These are phyloP conservation scores for Gentiana dahurica DNA, from an alignment of 257 asterid species.

Conservation along the genomic window DNA sequence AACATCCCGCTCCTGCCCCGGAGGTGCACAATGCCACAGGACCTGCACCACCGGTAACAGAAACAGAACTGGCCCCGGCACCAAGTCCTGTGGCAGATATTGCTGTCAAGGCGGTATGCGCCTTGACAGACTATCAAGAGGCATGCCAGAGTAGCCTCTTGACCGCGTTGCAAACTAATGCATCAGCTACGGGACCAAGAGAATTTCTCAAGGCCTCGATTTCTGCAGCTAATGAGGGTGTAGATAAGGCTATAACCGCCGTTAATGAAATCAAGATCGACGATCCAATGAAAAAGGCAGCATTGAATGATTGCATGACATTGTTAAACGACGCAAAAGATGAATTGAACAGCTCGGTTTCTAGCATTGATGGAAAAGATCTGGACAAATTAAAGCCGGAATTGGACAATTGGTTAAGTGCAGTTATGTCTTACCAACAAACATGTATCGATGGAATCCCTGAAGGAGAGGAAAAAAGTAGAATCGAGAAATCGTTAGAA, in stretches of 20 bases:
- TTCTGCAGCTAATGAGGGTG: constrained; percentile 28
- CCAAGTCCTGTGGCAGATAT: constrained; percentile 14
- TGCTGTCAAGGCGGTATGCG: constrained; percentile 44
- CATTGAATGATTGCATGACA: constrained; percentile 47
- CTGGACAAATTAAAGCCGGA: constrained; percentile 23
- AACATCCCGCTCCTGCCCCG: not conserved
- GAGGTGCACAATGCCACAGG: too few relatives aligned
- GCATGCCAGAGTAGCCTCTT: constrained; percentile 47
- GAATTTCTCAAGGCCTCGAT: constrained; percentile 49
- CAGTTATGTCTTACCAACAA: constrained; percentile 70
- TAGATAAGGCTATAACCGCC: constrained; percentile 27
- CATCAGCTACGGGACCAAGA: constrained; percentile 20
- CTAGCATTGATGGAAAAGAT: constrained; percentile 22
- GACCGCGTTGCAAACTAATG: constrained; percentile 25
- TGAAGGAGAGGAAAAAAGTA: constrained; percentile 41
- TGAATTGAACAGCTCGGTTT: constrained; percentile 46
- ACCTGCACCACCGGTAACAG: too few relatives aligned
- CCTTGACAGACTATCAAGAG: constrained; percentile 45
- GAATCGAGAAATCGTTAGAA: constrained; percentile 26
- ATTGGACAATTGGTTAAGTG: constrained; percentile 67
- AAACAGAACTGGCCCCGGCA: too few relatives aligned
- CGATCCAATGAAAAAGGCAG: constrained; percentile 37
- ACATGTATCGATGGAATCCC: constrained; percentile 77
- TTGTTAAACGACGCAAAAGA: constrained; percentile 55
- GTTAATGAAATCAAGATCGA: constrained; percentile 28